phyloP scores from a whole-genome alignment of 768 basidiomycete genomes.

The Suillus decipiens region DNA sequence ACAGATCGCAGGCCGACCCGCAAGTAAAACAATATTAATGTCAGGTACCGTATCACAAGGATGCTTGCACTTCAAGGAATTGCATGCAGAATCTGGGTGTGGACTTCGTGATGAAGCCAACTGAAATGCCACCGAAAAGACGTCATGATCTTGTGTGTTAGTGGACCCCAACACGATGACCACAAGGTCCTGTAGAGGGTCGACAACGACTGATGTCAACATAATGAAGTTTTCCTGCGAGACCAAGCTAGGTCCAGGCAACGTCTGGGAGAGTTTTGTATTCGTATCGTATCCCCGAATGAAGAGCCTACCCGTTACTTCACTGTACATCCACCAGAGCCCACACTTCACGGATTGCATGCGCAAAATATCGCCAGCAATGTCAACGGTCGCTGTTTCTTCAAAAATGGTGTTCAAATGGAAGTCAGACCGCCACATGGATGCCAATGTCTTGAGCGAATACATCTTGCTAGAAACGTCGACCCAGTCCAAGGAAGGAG shows the following conservation, averaged over 20 bases:
- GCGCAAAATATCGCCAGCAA: rapidly evolving
- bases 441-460: background rate
- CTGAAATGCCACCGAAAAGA: background rate
- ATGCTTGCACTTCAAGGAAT: background rate
- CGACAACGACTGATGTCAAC: background rate
- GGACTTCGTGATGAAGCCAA: background rate
- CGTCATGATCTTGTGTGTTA: rapidly evolving
- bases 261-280: background rate
- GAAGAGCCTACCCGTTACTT: background rate
- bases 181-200: background rate
- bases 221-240: no score
- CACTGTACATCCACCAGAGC: background rate
- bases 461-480: background rate
- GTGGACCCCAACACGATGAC: rapidly evolving
- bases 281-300: background rate
- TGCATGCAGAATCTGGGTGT: background rate
- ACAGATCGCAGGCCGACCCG: background rate
- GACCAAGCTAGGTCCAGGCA: no score
- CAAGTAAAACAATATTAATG: rapidly evolving
- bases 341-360: constrained; percentile 4
- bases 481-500: background rate
- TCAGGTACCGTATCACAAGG: background rate
- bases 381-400: background rate
- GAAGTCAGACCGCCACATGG: background rate
- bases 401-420: background rate